Percentiles rank a stretch among this genome's conserved stretches.
Evolutionary conservation across 331 rosid genomes (phyloP).

Genomic region (Dryas integrifolia): DNA sequence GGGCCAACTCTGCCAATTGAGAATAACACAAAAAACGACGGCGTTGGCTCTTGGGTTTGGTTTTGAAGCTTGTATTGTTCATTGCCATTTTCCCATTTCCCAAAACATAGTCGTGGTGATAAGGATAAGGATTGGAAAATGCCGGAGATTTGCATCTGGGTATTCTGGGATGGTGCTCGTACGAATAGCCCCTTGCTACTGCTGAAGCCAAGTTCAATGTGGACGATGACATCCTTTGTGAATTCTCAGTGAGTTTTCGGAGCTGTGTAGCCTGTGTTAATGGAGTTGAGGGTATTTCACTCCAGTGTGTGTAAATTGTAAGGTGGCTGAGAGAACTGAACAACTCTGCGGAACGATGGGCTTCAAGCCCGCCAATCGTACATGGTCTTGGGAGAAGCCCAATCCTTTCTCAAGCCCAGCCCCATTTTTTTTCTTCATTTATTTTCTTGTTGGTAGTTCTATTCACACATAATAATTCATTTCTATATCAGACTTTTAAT

Average conservation of each 20-base stretch:
- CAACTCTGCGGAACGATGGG: neutral
- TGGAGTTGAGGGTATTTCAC: neutral
- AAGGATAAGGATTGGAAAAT: neutral
- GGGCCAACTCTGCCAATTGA: constrained; percentile 20
- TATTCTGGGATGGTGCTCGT: neutral
- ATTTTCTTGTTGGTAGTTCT: too few species aligned
- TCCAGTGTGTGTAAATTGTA: neutral
- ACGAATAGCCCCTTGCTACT: neutral
- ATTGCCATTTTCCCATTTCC: neutral
- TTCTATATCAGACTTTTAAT: too few species aligned
- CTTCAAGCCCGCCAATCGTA: neutral
- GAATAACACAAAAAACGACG: constrained; percentile 15
- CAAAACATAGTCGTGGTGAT: neutral
- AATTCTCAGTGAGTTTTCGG: neutral
- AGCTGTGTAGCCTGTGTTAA: neutral
- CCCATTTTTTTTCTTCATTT: too few species aligned
- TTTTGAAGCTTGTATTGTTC: neutral
- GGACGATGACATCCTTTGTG: neutral
- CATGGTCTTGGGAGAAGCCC: neutral
- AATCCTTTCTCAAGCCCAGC: neutral
- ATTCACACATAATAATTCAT: too few species aligned
- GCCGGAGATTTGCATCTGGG: neutral
- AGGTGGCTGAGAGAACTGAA: neutral
- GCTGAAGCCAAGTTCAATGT: neutral
- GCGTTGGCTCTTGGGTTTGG: neutral